Percentiles rank a stretch among this genome's conserved stretches.
Evolutionary conservation across 2,329 filamentous ascomycete genomes (phyloP).

Genomic region (Diaporthe destruens): DNA sequence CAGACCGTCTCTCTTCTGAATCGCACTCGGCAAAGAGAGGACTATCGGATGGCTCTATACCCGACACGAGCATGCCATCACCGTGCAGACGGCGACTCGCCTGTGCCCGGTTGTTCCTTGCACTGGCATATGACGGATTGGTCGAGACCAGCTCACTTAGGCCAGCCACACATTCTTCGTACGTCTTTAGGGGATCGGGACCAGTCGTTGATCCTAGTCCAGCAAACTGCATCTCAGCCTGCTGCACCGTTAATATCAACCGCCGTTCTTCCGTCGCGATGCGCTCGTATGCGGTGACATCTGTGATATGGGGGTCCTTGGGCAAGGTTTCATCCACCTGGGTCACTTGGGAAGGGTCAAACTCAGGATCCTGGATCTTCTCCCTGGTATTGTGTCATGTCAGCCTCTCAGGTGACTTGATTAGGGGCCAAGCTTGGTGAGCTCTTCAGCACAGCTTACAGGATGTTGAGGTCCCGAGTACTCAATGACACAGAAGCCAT

Average conservation of each 20-base stretch:
- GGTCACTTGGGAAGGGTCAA: conserved; percentile 66
- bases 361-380: conserved; percentile 77
- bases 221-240: conserved; percentile 66
- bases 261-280: conserved; percentile 64
- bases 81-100: conserved; percentile 72
- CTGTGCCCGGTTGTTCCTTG: conserved; percentile 81
- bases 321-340: conserved; percentile 67
- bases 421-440: too few species aligned
- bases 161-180: conserved; percentile 59
- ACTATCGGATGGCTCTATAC: conserved; percentile 53
- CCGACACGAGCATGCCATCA: conserved; percentile 66
- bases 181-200: conserved; percentile 58
- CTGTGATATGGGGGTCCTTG: conserved; percentile 69
- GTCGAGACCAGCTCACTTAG: conserved; percentile 69
- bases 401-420: conserved; percentile 2
- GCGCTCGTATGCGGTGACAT: conserved; percentile 63
- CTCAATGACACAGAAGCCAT: conserved; percentile 67
- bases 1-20: conserved; percentile 53
- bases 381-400: conserved; percentile 48
- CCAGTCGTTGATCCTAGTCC: conserved; percentile 54
- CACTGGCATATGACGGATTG: conserved; percentile 77
- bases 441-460: conserved; percentile 49
- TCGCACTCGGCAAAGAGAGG: conserved; percentile 57
- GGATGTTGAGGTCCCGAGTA: conserved; percentile 70
- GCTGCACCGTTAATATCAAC: conserved; percentile 67